Evolutionary conservation across 371 early-diverging fungal genomes (phyloP).

Genomic region (Mucor irregularis): DNA sequence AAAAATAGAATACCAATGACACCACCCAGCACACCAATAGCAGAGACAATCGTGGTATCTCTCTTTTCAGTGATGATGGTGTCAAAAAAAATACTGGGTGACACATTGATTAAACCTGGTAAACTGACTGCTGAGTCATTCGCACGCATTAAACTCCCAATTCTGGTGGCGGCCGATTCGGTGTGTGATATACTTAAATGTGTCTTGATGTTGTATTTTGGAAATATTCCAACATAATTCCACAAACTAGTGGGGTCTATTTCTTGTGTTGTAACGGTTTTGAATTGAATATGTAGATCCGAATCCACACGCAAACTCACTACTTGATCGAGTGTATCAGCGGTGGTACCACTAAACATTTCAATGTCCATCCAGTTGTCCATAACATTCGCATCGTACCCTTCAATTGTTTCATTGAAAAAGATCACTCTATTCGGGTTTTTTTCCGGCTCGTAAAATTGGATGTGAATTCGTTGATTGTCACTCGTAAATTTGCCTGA

Average conservation of each 20-base stretch:
- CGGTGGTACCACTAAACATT: too few relatives aligned
- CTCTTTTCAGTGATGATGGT: constrained; percentile 28
- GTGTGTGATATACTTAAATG: constrained; percentile 20
- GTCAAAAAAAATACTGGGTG: constrained; percentile 13
- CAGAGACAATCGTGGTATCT: constrained; percentile 29
- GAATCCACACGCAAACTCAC: background rate
- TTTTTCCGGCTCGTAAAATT: background rate
- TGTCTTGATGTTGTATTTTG: constrained; percentile 21
- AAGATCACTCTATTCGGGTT: background rate
- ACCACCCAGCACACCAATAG: constrained; percentile 39
- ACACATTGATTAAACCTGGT: background rate
- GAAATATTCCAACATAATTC: constrained; percentile 38
- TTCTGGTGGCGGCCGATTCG: background rate
- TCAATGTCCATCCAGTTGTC: background rate
- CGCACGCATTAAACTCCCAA: too few relatives aligned
- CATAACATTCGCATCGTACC: too few relatives aligned
- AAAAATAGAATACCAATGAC: constrained; percentile 31
- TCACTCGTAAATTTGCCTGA: background rate
- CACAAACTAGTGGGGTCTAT: constrained; percentile 2
- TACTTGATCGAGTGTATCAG: background rate
- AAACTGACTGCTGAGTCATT: background rate
- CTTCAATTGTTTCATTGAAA: background rate
- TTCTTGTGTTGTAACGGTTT: background rate
- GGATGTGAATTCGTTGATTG: background rate
- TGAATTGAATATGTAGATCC: background rate